phyloP scores from a whole-genome alignment of 495 filamentous ascomycete genomes.

The Evansstolkia leycettana region DNA sequence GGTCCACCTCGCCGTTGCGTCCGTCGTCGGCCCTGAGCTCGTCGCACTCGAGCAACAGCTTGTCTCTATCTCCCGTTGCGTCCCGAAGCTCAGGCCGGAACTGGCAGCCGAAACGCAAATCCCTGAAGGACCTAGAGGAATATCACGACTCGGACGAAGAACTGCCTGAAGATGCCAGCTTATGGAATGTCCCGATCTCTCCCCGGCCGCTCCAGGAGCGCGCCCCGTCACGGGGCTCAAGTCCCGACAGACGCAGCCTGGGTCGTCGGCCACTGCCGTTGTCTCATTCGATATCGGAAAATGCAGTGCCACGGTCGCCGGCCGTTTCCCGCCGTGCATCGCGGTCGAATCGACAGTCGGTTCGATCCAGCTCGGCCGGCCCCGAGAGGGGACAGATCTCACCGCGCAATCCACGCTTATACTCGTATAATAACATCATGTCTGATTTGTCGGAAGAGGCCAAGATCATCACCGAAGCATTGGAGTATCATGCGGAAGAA shows the following conservation, averaged over 20 bases:
- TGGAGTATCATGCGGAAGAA: conserved; percentile 74
- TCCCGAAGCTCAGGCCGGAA: conserved; percentile 28
- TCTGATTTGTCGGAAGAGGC: conserved; percentile 77
- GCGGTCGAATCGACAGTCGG: conserved; percentile 14
- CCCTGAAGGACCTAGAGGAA: conserved; percentile 71
- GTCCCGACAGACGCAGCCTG: conserved; percentile 41
- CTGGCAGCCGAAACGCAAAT: conserved; percentile 74
- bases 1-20: conserved; percentile 29
- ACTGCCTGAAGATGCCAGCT: conserved; percentile 77
- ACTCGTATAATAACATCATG: conserved; percentile 76
- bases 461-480: conserved; percentile 73
- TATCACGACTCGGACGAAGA: conserved; percentile 86
- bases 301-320: conserved; percentile 3
- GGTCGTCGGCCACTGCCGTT: conserved; percentile 30
- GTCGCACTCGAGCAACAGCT: conserved; percentile 19
- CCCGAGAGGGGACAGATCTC: conserved; percentile 34
- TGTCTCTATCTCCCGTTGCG: conserved; percentile 27
- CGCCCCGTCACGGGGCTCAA: conserved; percentile 33
- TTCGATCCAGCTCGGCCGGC: conserved; percentile 33
- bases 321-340: conserved; percentile 21
- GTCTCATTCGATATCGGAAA: conserved; percentile 24
- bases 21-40: conserved; percentile 16
- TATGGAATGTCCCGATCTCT: conserved; percentile 93
- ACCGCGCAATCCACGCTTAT: conserved; percentile 47
- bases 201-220: conserved; percentile 64